phyloP scores from a whole-genome alignment of 306 rosid genomes.

The Oemleria cerasiformis region DNA sequence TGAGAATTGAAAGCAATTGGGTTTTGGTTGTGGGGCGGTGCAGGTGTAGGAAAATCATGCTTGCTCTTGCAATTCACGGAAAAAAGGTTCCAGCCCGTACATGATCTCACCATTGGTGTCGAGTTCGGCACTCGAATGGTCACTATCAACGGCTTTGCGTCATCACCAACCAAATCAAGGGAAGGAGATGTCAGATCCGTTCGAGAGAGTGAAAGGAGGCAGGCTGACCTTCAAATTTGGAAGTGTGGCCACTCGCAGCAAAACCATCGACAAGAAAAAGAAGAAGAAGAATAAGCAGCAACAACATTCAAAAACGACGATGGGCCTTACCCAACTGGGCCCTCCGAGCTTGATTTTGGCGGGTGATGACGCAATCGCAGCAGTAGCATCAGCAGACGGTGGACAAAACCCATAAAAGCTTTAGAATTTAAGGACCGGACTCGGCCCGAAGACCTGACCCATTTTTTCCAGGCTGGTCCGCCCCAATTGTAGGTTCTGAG shows the following conservation, averaged over 20 bases:
- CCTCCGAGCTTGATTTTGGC: too few species aligned
- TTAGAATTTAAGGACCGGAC: conserved; percentile 41
- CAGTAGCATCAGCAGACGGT: too few species aligned
- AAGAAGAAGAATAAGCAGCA: conserved; percentile 54
- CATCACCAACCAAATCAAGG: too few species aligned
- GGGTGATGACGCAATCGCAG: too few species aligned
- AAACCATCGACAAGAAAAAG: conserved; percentile 59
- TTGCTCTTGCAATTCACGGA: conserved; percentile 93
- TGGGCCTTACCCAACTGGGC: too few species aligned
- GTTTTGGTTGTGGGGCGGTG: conserved; percentile 7
- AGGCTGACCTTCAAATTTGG: conserved; percentile 91
- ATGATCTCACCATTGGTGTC: conserved; percentile 96
- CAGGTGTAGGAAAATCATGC: conserved; percentile 97
- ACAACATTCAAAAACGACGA: background rate
- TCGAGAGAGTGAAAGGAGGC: conserved; percentile 62
- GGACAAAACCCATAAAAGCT: background rate
- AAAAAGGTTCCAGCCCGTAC: conserved; percentile 95
- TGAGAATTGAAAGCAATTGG: conserved; percentile 14
- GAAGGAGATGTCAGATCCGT: conserved; percentile 68
- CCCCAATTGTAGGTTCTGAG: conserved; percentile 75
- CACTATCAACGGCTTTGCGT: conserved; percentile 48
- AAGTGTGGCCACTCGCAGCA: conserved; percentile 56
- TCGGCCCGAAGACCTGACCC: conserved; percentile 64
- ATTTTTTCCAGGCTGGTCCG: conserved; percentile 86
- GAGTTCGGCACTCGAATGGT: conserved; percentile 98